Percentiles rank a stretch among this genome's conserved stretches.
These are phyloP conservation scores for Fistulifera pelliculosa DNA, from an alignment of 108 stramenopile species.

Conservation along the genomic window DNA sequence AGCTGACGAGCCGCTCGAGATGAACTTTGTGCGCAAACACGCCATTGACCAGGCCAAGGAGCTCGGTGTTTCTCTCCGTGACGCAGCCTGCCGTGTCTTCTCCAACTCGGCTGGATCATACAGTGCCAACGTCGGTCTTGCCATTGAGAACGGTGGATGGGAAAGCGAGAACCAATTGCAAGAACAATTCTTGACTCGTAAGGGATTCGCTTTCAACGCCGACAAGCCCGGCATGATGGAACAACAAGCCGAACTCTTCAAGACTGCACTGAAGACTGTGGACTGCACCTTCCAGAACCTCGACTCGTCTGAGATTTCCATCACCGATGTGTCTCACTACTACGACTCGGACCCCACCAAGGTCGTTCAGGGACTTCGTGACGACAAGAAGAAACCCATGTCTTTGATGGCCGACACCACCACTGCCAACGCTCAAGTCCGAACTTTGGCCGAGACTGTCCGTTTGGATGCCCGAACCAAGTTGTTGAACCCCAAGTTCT, in stretches of 20 bases:
- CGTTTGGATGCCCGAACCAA: slow-evolving; percentile 96
- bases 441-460: slow-evolving; percentile 90
- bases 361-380: slow-evolving; percentile 92
- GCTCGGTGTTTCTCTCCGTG: slow-evolving; percentile 76
- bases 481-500: slow-evolving; percentile 96
- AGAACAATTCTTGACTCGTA: slow-evolving; percentile 90
- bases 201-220: slow-evolving; percentile 95
- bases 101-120: slow-evolving; percentile 96
- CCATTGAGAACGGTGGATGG: slow-evolving; percentile 98
- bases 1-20: slow-evolving; percentile 87
- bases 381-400: slow-evolving; percentile 94
- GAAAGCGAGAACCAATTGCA: slow-evolving; percentile 90
- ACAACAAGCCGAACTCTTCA: slow-evolving; percentile 90
- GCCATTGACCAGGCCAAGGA: slow-evolving; percentile 88
- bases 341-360: slow-evolving; percentile 96
- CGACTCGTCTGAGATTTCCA: slow-evolving; percentile 93
- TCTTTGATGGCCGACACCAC: slow-evolving; percentile 96
- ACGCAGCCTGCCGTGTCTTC: slow-evolving; percentile 92
- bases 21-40: slow-evolving; percentile 95
- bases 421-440: slow-evolving; percentile 94
- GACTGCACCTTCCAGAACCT: slow-evolving; percentile 97
- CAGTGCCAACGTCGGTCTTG: slow-evolving; percentile 94
- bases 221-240: slow-evolving; percentile 99
- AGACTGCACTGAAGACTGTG: slow-evolving; percentile 85
- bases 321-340: slow-evolving; percentile 96